Percentiles rank a stretch among this genome's conserved stretches.
Conservation (phyloP, 208 protist genomes). For the Crithidia bombi region DNA sequence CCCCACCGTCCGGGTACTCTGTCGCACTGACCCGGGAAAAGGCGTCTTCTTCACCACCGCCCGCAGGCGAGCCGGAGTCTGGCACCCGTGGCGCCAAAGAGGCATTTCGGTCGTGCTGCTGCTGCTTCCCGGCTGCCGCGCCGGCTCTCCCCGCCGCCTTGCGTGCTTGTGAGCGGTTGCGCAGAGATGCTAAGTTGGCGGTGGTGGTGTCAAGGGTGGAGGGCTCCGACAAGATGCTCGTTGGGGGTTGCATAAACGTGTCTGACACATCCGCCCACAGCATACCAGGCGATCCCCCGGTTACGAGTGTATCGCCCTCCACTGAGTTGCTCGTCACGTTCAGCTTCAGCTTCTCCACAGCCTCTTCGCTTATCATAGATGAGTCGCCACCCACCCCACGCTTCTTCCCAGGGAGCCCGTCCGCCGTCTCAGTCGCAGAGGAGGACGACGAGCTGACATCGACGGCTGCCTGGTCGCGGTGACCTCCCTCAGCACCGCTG, state of each 20-base stretch:
- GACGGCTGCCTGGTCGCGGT: background rate
- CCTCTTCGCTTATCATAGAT: constrained; percentile 17
- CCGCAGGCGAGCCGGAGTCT: too few species aligned
- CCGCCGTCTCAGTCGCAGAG: constrained; percentile 1
- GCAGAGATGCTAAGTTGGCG: constrained; percentile 14
- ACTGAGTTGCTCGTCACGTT: constrained; percentile 12
- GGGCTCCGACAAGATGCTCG: constrained; percentile 31
- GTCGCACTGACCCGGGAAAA: constrained; percentile 21
- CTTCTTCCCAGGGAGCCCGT: background rate
- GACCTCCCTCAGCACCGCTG: background rate
- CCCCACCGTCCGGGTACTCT: background rate
- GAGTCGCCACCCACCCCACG: background rate
- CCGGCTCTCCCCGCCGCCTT: background rate
- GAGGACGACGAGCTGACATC: constrained; percentile 17
- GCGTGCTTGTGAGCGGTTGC: constrained; percentile 6
- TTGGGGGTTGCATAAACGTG: constrained; percentile 32
- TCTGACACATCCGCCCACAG: constrained; percentile 17
- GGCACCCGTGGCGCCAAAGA: too few species aligned
- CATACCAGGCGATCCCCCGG: background rate
- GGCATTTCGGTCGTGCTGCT: too few species aligned
- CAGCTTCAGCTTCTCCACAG: constrained; percentile 2
- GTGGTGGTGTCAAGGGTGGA: constrained; percentile 22
- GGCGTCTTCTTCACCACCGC: constrained; percentile 2
- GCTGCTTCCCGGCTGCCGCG: background rate
- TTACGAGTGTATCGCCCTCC: background rate